phyloP scores from a whole-genome alignment of 2,329 filamentous ascomycete genomes.

The Pleurostoma richardsiae region DNA sequence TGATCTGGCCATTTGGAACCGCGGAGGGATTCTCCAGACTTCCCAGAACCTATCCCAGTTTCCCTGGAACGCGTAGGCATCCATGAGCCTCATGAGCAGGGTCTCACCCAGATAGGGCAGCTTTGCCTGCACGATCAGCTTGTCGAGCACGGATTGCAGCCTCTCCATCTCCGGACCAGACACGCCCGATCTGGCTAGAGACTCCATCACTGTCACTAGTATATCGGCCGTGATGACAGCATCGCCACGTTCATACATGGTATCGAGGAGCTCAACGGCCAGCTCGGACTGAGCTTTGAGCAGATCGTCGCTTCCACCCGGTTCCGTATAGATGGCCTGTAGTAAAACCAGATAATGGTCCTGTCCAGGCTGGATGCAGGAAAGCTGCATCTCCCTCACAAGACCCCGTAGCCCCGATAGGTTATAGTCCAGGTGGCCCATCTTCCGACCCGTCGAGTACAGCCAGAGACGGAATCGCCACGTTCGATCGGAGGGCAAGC shows the following conservation, averaged over 20 bases:
- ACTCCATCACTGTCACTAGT: constrained; percentile 42
- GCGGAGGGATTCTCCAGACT: constrained; percentile 50
- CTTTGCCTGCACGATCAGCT: constrained; percentile 31
- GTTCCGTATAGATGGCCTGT: constrained; percentile 25
- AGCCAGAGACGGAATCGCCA: constrained; percentile 27
- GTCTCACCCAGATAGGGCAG: constrained; percentile 30
- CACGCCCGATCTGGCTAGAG: constrained; percentile 24
- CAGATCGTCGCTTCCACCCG: constrained; percentile 10
- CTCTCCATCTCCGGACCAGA: constrained; percentile 25
- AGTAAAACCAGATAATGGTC: constrained; percentile 31
- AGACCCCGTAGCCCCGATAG: constrained; percentile 15
- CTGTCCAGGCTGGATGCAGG: constrained; percentile 27
- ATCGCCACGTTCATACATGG: constrained; percentile 39
- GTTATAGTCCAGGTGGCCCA: constrained; percentile 7
- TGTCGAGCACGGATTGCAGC: constrained; percentile 38
- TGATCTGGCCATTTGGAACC: constrained; percentile 42
- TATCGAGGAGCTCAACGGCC: constrained; percentile 36
- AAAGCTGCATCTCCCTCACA: constrained; percentile 31
- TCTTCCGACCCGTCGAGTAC: constrained; percentile 15
- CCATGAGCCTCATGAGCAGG: constrained; percentile 35
- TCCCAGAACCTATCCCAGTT: constrained; percentile 58
- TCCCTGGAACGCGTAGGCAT: constrained; percentile 35
- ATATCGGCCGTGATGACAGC: constrained; percentile 38
- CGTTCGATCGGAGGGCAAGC: constrained; percentile 20
- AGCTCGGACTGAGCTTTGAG: constrained; percentile 26